Evolutionary conservation across 495 filamentous ascomycete species (phyloP).

Genomic region (Hypoxylon rickii): DNA sequence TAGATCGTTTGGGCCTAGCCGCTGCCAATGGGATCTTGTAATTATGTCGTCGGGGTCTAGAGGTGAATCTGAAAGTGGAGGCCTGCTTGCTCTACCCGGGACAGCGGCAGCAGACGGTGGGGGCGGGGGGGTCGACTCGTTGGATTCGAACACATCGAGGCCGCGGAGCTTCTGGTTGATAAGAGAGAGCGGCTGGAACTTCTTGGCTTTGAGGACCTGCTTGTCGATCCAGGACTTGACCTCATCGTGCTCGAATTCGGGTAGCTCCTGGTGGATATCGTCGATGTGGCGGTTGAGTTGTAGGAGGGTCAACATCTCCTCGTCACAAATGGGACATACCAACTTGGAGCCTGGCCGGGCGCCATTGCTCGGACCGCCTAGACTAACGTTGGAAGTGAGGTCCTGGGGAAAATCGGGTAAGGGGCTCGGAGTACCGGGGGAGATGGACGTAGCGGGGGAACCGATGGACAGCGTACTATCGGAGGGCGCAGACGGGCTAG

Average conservation of each 20-base stretch:
- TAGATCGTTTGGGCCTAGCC: constrained; percentile 67
- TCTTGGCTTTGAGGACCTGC: constrained; percentile 93
- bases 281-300: constrained; percentile 96
- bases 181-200: constrained; percentile 85
- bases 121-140: constrained; percentile 59
- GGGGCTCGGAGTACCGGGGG: constrained; percentile 36
- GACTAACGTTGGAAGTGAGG: constrained; percentile 52
- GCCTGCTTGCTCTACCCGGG: constrained; percentile 30
- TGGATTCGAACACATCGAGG: constrained; percentile 96
- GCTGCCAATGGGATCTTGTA: constrained; percentile 86
- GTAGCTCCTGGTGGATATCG: constrained; percentile 90
- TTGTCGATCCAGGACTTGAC: constrained; percentile 98
- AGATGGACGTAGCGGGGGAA: constrained; percentile 45
- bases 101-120: too few species aligned
- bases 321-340: constrained; percentile 92
- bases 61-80: constrained; percentile 45
- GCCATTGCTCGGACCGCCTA: constrained; percentile 50
- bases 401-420: constrained; percentile 50
- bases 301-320: constrained; percentile 94
- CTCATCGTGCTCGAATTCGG: constrained; percentile 91
- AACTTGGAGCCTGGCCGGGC: constrained; percentile 57
- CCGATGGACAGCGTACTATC: constrained; percentile 57
- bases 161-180: constrained; percentile 94
- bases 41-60: constrained; percentile 88
- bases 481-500: constrained; percentile 54